Conservation (phyloP, 495 filamentous ascomycete species). For the Mycothermus thermophilus region DNA sequence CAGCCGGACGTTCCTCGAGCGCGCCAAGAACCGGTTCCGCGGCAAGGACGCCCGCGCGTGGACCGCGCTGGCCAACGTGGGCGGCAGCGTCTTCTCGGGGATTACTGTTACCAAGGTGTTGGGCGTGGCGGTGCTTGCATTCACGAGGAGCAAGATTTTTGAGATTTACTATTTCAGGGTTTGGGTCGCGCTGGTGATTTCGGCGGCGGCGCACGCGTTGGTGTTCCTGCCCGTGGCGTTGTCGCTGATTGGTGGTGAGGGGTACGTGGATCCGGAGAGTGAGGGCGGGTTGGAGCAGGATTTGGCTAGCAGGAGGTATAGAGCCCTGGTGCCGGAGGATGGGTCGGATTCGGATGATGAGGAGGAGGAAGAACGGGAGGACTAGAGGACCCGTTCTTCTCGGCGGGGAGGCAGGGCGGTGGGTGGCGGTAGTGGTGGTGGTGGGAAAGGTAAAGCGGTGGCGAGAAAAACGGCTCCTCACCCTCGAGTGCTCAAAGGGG, state of each 20-base stretch:
- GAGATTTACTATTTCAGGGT: constrained; percentile 98
- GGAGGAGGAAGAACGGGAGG: constrained; percentile 2
- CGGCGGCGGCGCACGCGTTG: constrained; percentile 79
- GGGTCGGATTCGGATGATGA: constrained; percentile 29
- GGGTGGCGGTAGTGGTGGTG: not conserved
- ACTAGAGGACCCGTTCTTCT: no score
- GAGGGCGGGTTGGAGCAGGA: constrained; percentile 81
- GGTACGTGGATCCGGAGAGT: constrained; percentile 72
- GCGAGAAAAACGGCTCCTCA: no score
- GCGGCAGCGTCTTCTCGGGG: constrained; percentile 83
- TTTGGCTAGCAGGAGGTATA: constrained; percentile 37
- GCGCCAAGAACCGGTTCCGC: constrained; percentile 49
- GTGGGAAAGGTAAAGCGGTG: not conserved
- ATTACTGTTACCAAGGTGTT: constrained; percentile 93
- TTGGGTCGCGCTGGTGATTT: constrained; percentile 79
- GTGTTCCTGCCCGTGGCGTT: constrained; percentile 86
- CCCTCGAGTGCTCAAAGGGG: no score
- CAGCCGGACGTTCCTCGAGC: constrained; percentile 57
- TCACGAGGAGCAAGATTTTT: constrained; percentile 95
- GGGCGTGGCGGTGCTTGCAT: constrained; percentile 83
- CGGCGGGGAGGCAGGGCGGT: no score
- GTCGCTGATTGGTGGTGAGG: constrained; percentile 73
- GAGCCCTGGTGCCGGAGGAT: constrained; percentile 25
- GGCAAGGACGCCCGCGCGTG: constrained; percentile 76
- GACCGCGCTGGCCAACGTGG: constrained; percentile 86